Conservation (phyloP, 352 stramenopile species). For the Globisporangium yorkense region DNA sequence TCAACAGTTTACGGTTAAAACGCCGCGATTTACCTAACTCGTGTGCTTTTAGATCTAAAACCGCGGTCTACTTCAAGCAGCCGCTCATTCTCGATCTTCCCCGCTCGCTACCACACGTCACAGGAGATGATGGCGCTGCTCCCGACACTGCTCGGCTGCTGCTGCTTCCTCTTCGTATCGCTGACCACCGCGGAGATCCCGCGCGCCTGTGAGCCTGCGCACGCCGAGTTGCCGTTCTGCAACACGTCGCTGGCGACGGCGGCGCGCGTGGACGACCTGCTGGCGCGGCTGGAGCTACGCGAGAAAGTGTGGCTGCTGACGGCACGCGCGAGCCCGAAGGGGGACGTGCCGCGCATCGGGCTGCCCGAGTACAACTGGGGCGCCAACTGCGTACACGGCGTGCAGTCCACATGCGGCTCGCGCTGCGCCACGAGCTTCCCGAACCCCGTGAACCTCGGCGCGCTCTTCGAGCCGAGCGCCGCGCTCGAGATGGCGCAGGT, state of each 20-base stretch:
- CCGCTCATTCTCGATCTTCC: neutral
- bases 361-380: slow-evolving; percentile 92
- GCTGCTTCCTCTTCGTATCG: neutral
- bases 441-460: slow-evolving; percentile 84
- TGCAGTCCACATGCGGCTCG: slow-evolving; percentile 77
- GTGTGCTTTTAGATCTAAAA: neutral
- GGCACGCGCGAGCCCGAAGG: slow-evolving; percentile 55
- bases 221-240: slow-evolving; percentile 67
- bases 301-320: slow-evolving; percentile 75
- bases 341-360: slow-evolving; percentile 71
- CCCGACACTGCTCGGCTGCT: neutral
- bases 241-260: slow-evolving; percentile 52
- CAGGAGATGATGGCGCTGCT: neutral
- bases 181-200: slow-evolving; percentile 26
- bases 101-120: neutral
- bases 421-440: slow-evolving; percentile 89
- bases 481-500: slow-evolving; percentile 83
- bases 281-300: slow-evolving; percentile 52
- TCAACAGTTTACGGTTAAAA: neutral
- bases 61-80: neutral
- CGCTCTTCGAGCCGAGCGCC: slow-evolving; percentile 80
- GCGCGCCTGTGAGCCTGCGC: slow-evolving; percentile 36
- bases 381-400: slow-evolving; percentile 90
- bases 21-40: neutral
- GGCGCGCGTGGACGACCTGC: slow-evolving; percentile 72